These are phyloP conservation scores for Plantago coronopus DNA, from an alignment of 305 asterid species.

Conservation along the genomic window DNA sequence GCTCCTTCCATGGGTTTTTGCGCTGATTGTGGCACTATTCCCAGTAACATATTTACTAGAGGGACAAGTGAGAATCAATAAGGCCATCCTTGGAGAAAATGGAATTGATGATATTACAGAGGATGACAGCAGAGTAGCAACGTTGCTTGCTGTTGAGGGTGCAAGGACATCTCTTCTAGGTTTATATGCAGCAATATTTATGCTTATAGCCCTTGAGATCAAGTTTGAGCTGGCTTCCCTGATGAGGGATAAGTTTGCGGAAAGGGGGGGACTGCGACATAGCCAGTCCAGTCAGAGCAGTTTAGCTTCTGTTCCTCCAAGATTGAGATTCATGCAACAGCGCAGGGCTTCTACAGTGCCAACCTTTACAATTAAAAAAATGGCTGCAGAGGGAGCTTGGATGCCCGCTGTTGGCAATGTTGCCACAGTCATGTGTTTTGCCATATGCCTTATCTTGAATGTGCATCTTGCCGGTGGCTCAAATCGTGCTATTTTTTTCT, in stretches of 20 bases:
- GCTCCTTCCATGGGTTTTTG: conserved; percentile 92
- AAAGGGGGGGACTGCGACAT: conserved; percentile 67
- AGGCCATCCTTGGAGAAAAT: conserved; percentile 47
- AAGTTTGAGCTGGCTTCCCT: conserved; percentile 94
- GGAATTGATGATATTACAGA: conserved; percentile 50
- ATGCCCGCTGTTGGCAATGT: conserved; percentile 99
- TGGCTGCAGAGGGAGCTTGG: conserved; percentile 97
- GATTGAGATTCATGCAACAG: conserved; percentile 91
- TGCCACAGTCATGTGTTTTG: conserved; percentile 89
- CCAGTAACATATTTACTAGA: conserved; percentile 94
- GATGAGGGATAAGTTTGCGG: conserved; percentile 59
- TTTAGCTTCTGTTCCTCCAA: conserved; percentile 67
- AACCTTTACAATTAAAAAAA: conserved; percentile 66
- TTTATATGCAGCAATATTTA: conserved; percentile 85
- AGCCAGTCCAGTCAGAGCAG: conserved; percentile 70
- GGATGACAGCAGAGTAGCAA: conserved; percentile 76
- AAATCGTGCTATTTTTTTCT: conserved; percentile 83
- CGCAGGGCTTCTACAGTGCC: conserved; percentile 76
- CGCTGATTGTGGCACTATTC: conserved; percentile 91
- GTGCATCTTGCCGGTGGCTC: conserved; percentile 87
- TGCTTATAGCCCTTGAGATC: conserved; percentile 93
- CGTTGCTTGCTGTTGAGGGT: conserved; percentile 86
- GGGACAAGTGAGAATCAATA: conserved; percentile 83
- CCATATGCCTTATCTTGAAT: conserved; percentile 85
- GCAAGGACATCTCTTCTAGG: conserved; percentile 96